Evolutionary conservation across 1,139 yeast species (phyloP), one percentile per base, ranked within the genome.

Genomic region (Yamadazyma kanchanaburiensis): DNA sequence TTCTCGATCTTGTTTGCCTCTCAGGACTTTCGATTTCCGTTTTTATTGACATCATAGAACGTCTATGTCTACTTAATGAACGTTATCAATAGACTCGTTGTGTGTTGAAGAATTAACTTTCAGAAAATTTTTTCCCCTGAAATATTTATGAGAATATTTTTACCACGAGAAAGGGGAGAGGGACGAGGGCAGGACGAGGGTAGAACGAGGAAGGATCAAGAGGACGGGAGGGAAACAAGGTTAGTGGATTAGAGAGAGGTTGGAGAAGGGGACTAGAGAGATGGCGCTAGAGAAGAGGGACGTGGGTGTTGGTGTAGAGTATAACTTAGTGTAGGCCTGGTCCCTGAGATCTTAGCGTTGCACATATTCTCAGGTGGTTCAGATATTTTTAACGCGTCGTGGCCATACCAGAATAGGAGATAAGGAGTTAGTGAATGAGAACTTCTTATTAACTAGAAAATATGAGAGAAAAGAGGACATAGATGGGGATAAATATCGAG

Each of bases 51-150:
- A n/a, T n/a, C n/a, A n/a, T n/a, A n/a, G n/a, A n/a, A 18, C 20
- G 20, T 8, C 7, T 18, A 7, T 7, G 10, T 8, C 20, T 8
- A 18, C 20, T 18, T 8, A 18, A 10, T 18, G 7, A 18, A 18
- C 10, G 10, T 10, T 8, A 18, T 18, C 20, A 7, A 7, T 8
- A 18, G 7, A 10, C 9, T 7, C 20, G 20, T 18, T 18, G 12
- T 11, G 12, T 12, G 25, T 4, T 23, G 25, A 14, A 23, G 10
- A 18, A 7, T 18, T 18, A 18, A 10, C 9, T 10, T 18, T 10
- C 20, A 18, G 20, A 18, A 31, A 32, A 32, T 21, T 23, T 29
- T 32, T 32, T 28, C 33, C 35, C 35, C 32, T 25, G 28, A 29
- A 32, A 28, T 25, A 32, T 32, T 32, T 25, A 25, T 26, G 35